Conservation (phyloP, 257 asterid species). For the Echites panduratus region DNA sequence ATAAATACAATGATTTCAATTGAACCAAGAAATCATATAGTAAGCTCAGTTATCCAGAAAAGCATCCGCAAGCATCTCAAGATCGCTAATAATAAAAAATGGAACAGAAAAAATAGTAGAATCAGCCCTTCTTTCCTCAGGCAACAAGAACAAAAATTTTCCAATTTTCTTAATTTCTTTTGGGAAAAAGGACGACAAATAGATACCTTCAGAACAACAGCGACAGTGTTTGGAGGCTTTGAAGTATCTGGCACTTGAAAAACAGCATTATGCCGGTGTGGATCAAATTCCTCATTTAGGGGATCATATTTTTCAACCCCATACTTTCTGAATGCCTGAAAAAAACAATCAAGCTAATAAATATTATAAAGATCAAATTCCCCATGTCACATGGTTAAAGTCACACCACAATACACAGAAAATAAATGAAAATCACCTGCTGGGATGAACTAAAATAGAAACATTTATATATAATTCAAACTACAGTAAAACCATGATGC, state of each 20-base stretch:
- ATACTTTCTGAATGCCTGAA: conserved; percentile 74
- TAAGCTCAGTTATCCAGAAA: neutral
- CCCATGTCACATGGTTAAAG: neutral
- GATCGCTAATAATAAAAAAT: neutral
- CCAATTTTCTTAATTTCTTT: neutral
- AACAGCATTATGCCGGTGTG: conserved; percentile 86
- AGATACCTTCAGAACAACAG: conserved; percentile 80
- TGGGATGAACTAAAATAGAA: neutral
- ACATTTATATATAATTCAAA: neutral
- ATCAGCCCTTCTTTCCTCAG: neutral
- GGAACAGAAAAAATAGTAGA: neutral
- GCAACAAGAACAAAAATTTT: neutral
- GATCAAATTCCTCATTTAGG: conserved; percentile 72
- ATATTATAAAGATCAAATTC: neutral
- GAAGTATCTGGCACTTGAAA: conserved; percentile 93
- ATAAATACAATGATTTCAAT: neutral
- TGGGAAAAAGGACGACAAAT: neutral
- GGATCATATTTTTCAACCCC: conserved; percentile 74
- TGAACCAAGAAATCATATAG: neutral
- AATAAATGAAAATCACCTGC: conserved; percentile 1
- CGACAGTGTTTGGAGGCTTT: conserved; percentile 69
- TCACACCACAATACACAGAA: neutral
- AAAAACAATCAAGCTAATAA: neutral
- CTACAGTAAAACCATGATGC: neutral
- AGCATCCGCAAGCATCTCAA: neutral